Percentiles rank a stretch among this genome's conserved stretches.
Conservation (phyloP, 345 rosid species). For the Eucalyptus shirleyi region DNA sequence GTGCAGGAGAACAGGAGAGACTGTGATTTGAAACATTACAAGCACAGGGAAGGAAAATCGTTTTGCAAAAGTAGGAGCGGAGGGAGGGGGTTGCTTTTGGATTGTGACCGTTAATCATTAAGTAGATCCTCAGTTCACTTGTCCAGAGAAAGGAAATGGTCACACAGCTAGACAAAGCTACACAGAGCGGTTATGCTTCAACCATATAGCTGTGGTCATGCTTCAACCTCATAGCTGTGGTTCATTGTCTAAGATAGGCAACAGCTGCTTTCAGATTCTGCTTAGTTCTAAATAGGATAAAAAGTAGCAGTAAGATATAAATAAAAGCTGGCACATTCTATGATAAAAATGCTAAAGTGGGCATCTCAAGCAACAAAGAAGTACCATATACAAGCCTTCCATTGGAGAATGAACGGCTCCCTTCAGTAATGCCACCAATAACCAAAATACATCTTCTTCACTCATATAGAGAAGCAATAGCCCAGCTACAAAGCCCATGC, state of each 20-base stretch:
- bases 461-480: slow-evolving; percentile 96
- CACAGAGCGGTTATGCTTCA: not conserved
- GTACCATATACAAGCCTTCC: slow-evolving; percentile 95
- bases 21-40: not conserved
- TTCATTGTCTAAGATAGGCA: not conserved
- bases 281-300: not conserved
- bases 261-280: not conserved
- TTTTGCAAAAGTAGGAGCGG: not conserved
- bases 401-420: slow-evolving; percentile 98
- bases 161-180: not conserved
- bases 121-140: not conserved
- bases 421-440: slow-evolving; percentile 88
- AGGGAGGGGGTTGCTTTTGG: not conserved
- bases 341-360: not conserved
- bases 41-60: not conserved
- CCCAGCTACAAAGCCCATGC: slow-evolving; percentile 93
- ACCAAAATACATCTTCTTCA: slow-evolving; percentile 98
- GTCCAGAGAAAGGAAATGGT: not conserved
- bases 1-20: not conserved
- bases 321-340: not conserved
- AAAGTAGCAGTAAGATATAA: not conserved
- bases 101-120: not conserved
- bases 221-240: not conserved
- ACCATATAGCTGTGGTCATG: not conserved
- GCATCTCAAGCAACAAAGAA: not conserved